These are phyloP conservation scores for Cyclostephanos invisitatus DNA, from an alignment of 108 stramenopile genomes.

Conservation along the genomic window DNA sequence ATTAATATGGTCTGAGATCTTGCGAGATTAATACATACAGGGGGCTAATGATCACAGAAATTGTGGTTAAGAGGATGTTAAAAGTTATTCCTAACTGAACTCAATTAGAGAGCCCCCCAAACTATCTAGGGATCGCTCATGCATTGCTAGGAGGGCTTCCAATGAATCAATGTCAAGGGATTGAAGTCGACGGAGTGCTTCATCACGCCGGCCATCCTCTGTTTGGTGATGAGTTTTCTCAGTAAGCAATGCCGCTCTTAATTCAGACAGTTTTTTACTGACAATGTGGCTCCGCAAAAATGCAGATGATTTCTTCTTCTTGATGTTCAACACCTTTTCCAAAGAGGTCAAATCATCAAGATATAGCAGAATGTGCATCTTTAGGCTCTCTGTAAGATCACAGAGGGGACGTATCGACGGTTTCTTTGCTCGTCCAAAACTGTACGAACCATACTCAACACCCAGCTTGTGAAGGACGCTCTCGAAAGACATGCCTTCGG, in stretches of 20 bases:
- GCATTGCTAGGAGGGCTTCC: constrained; percentile 31
- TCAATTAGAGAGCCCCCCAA: constrained; percentile 1
- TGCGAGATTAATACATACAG: neutral
- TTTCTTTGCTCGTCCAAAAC: constrained; percentile 10
- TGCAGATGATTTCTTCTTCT: constrained; percentile 55
- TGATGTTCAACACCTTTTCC: constrained; percentile 62
- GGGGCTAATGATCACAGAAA: too few species aligned
- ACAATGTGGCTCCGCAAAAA: constrained; percentile 62
- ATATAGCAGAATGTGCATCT: constrained; percentile 72
- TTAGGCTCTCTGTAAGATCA: constrained; percentile 61
- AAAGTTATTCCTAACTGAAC: neutral
- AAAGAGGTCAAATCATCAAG: constrained; percentile 62
- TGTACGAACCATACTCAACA: constrained; percentile 52
- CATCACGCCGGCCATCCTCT: constrained; percentile 11
- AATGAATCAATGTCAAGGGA: constrained; percentile 33
- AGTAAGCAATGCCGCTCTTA: neutral
- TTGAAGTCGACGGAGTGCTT: constrained; percentile 20
- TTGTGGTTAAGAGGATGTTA: too few species aligned
- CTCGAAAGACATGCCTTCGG: constrained; percentile 64
- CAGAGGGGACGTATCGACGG: constrained; percentile 55
- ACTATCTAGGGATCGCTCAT: constrained; percentile 9
- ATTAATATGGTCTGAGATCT: constrained; percentile 3
- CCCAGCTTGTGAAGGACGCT: constrained; percentile 54
- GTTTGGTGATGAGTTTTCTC: neutral
- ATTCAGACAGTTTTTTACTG: constrained; percentile 53